Conservation (phyloP, 495 filamentous ascomycete species). For the Penicillium pancosmium region DNA sequence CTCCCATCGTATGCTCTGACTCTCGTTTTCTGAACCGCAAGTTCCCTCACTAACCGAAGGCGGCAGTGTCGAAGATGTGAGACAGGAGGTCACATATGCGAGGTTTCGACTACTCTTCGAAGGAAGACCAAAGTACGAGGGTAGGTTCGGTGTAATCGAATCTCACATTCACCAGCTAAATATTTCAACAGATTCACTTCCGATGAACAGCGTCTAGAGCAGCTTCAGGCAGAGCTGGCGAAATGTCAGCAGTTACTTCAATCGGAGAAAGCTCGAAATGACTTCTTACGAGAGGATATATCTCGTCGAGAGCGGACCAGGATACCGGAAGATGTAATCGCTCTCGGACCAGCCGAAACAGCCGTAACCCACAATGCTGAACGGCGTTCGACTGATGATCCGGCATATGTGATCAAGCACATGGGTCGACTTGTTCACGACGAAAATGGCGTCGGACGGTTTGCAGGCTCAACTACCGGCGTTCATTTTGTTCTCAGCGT, state of each 20-base stretch:
- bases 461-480: slow-evolving; percentile 21
- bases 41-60: background rate
- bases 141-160: slow-evolving; percentile 3
- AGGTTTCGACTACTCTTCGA: slow-evolving; percentile 9
- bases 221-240: slow-evolving; percentile 7
- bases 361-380: background rate
- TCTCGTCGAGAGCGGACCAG: background rate
- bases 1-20: slow-evolving; percentile 5
- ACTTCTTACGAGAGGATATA: slow-evolving; percentile 1
- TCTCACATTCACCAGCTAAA: background rate
- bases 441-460: slow-evolving; percentile 7
- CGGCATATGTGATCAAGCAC: slow-evolving; percentile 16
- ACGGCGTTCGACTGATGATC: background rate
- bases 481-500: slow-evolving; percentile 17
- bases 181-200: slow-evolving; percentile 1
- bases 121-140: slow-evolving; percentile 19
- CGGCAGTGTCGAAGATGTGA: slow-evolving; percentile 13
- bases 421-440: slow-evolving; percentile 19
- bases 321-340: background rate
- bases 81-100: slow-evolving; percentile 10
- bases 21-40: background rate
- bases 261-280: slow-evolving; percentile 8
- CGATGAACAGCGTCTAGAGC: slow-evolving; percentile 6
- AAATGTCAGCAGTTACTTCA: slow-evolving; percentile 8
- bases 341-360: background rate